Percentiles rank a stretch among this genome's conserved stretches.
Conservation (phyloP, 2,329 filamentous ascomycete species). For the Paraphoma chrysanthemicola region DNA sequence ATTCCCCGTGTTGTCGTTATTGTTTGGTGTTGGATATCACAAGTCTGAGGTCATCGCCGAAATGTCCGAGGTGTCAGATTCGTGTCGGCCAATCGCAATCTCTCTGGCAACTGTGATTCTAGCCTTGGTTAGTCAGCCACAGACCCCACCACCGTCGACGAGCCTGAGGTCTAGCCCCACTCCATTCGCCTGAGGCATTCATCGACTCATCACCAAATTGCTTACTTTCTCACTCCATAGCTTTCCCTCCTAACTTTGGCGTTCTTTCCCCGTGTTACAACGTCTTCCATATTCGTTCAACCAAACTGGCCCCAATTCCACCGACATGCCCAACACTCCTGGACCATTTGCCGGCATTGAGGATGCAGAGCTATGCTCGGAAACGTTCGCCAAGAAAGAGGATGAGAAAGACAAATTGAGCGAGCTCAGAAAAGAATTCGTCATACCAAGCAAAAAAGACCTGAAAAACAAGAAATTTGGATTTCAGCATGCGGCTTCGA, state of each 20-base stretch:
- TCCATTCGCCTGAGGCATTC: conserved; percentile 5
- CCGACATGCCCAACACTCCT: conserved; percentile 31
- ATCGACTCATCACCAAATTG: conserved; percentile 1
- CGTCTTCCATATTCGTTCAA: too few species aligned
- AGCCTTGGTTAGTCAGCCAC: conserved; percentile 16
- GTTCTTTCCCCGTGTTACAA: too few species aligned
- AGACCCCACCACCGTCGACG: conserved; percentile 17
- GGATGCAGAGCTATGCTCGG: conserved; percentile 32
- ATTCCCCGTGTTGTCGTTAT: conserved; percentile 1
- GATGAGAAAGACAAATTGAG: conserved; percentile 50
- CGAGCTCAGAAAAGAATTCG: conserved; percentile 69
- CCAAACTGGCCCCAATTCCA: neutral
- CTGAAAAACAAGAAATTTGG: conserved; percentile 66
- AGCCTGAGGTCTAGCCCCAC: conserved; percentile 4
- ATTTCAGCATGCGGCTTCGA: conserved; percentile 15
- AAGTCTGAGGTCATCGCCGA: conserved; percentile 21
- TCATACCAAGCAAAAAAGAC: conserved; percentile 77
- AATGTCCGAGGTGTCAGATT: conserved; percentile 5
- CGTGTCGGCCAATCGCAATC: neutral
- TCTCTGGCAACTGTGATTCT: neutral
- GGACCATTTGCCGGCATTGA: conserved; percentile 31
- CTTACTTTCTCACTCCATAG: too few species aligned
- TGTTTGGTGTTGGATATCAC: neutral
- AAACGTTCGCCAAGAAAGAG: conserved; percentile 37
- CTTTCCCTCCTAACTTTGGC: too few species aligned